These are phyloP conservation scores for Sclerotinia glacialis DNA, from an alignment of 2,329 filamentous ascomycete species.

Conservation along the genomic window DNA sequence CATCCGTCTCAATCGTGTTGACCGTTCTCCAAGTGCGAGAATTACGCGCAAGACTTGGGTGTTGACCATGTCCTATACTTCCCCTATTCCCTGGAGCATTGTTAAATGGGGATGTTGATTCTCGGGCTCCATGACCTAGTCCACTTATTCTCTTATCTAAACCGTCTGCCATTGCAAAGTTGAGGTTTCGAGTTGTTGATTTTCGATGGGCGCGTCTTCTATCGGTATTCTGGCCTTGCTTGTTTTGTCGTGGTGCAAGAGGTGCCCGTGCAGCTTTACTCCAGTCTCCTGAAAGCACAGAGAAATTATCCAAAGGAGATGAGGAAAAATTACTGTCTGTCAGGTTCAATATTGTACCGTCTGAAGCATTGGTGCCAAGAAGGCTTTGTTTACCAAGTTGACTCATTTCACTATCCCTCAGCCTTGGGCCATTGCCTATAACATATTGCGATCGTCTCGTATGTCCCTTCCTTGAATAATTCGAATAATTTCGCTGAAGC, in stretches of 20 bases:
- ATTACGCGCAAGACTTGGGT: conserved; percentile 24
- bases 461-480: conserved; percentile 36
- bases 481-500: conserved; percentile 34
- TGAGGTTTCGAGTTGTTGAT: conserved; percentile 28
- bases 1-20: conserved; percentile 21
- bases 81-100: conserved; percentile 21
- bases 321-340: conserved; percentile 33
- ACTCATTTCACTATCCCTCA: conserved; percentile 25
- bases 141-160: conserved; percentile 27
- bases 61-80: conserved; percentile 35
- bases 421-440: conserved; percentile 19
- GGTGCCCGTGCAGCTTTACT: conserved; percentile 16
- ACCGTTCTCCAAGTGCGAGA: conserved; percentile 33
- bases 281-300: conserved; percentile 25
- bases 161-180: conserved; percentile 21
- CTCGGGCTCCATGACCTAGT: conserved; percentile 31
- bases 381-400: conserved; percentile 14
- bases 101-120: conserved; percentile 28
- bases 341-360: conserved; percentile 29
- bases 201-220: conserved; percentile 19
- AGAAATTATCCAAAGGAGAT: conserved; percentile 32
- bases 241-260: conserved; percentile 5
- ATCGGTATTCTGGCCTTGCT: not conserved
- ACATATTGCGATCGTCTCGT: conserved; percentile 28
- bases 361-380: conserved; percentile 10